Evolutionary conservation across 2,329 filamentous ascomycete genomes (phyloP).

Genomic region (Alternaria sp.): DNA sequence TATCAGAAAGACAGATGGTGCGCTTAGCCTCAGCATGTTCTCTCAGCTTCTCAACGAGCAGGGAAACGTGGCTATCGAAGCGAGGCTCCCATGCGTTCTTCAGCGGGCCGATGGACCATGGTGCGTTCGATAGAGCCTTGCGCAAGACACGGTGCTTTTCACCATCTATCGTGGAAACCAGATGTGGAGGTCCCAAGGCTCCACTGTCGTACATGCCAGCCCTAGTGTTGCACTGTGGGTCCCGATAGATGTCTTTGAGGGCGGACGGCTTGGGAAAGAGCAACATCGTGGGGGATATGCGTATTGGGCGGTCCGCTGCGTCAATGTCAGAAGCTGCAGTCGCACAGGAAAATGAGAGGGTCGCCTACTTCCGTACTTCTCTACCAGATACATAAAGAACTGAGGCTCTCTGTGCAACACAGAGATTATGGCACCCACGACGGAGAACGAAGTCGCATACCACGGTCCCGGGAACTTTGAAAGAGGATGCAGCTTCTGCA

Average conservation of each 20-base stretch:
- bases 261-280: slow-evolving; percentile 46
- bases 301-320: slow-evolving; percentile 43
- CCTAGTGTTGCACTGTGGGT: slow-evolving; percentile 47
- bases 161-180: slow-evolving; percentile 44
- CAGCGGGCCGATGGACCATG: slow-evolving; percentile 49
- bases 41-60: slow-evolving; percentile 44
- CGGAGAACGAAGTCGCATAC: slow-evolving; percentile 44
- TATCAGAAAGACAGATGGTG: slow-evolving; percentile 45
- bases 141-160: slow-evolving; percentile 44
- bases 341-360: neutral
- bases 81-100: slow-evolving; percentile 50
- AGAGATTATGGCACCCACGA: slow-evolving; percentile 37
- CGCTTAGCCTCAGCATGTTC: slow-evolving; percentile 31
- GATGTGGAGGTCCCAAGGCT: slow-evolving; percentile 43
- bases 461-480: slow-evolving; percentile 53
- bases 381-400: slow-evolving; percentile 36
- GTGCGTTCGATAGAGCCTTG: slow-evolving; percentile 47
- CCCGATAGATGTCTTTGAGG: slow-evolving; percentile 52
- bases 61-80: slow-evolving; percentile 45
- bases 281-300: slow-evolving; percentile 48
- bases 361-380: slow-evolving; percentile 38
- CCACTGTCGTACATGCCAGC: slow-evolving; percentile 44
- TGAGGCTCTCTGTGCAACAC: slow-evolving; percentile 35
- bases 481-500: slow-evolving; percentile 52
- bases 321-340: neutral